Evolutionary conservation across 108 stramenopile species (phyloP).

Genomic region (Poteriospumella lacustris): DNA sequence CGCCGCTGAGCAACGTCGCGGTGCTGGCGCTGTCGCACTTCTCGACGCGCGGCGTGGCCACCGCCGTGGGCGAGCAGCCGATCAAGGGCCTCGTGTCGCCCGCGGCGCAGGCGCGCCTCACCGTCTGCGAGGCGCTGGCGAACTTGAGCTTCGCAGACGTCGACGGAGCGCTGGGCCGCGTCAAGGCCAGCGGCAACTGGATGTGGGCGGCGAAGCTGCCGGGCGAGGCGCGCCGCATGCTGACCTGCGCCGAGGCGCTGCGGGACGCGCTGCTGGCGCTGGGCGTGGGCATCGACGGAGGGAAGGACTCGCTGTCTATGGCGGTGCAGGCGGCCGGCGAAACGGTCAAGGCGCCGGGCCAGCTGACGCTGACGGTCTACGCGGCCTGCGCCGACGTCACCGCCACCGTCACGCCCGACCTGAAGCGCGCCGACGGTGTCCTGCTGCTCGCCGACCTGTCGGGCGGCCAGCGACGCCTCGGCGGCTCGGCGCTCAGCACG

Average conservation of each 20-base stretch:
- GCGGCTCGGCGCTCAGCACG: constrained; percentile 67
- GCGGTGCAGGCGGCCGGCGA: constrained; percentile 88
- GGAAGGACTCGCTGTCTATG: constrained; percentile 98
- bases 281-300: constrained; percentile 93
- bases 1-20: constrained; percentile 88
- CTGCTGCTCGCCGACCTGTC: constrained; percentile 78
- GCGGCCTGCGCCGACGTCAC: constrained; percentile 83
- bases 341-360: constrained; percentile 92
- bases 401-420: constrained; percentile 88
- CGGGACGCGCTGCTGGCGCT: constrained; percentile 75
- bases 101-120: constrained; percentile 70
- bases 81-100: constrained; percentile 87
- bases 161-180: constrained; percentile 76
- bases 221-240: constrained; percentile 97
- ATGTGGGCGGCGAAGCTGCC: constrained; percentile 98
- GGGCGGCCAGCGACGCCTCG: constrained; percentile 70
- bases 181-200: constrained; percentile 96
- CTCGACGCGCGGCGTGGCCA: constrained; percentile 84
- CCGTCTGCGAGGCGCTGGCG: constrained; percentile 89
- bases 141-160: constrained; percentile 97
- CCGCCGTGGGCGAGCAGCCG: constrained; percentile 94
- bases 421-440: constrained; percentile 69
- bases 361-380: constrained; percentile 89
- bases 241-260: constrained; percentile 89
- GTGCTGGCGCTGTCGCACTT: constrained; percentile 91